Base-by-base conservation (phyloP, 1,284 basidiomycete species). In the Boletus calvinii region DNA sequence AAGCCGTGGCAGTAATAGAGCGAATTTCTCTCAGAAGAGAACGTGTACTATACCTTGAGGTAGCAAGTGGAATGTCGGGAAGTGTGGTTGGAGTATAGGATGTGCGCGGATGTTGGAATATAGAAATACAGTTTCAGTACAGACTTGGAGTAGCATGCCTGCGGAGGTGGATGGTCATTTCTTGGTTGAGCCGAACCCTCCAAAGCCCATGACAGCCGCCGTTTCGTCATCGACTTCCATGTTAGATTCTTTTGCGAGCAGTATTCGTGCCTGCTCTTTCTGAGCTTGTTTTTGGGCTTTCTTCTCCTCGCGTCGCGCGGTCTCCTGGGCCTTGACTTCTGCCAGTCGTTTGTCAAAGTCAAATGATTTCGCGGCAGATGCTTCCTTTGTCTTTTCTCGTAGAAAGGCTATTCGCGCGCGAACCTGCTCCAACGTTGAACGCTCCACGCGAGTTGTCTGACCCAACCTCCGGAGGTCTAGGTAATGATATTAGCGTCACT, bases 341-440 rank as follows among this genome's bases (percentile, higher is more conserved):
- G 85, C 84, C 6, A 99, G 72, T 10, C 97, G 86, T 62, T 87
- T 76, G 62, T 94, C 87, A 71, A 99, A 99, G 72, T 99, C 96
- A 65, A 88, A 99, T 20, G 85, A 81, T 66, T 95, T 94, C 0
- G 91, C 87, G 24, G 79, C 77, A 0, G 92, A 85, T 8, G 84
- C 84, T 42, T 87, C 85, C 56, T 85, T 87, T 4, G 92, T 93
- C 69, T 85, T 85, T 69, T 92, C 92, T 20, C 94, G 85, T n/a
- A 98, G 76, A 39, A 82, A 75, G 1, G 90, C 90, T 72, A 99
- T 95, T 56, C 91, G 86, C 9, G 85, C 85, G 45, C 93, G 87
- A 36, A 99, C 97, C 74, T 98, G 92, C 55, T 90, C 85, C 17
- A 98, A 74, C 0, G 94, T 96, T 2, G 94, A 97, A 18, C 94